Base-by-base conservation (phyloP, 192 early-diverging fungal species). In the Spinellus fusiger region DNA sequence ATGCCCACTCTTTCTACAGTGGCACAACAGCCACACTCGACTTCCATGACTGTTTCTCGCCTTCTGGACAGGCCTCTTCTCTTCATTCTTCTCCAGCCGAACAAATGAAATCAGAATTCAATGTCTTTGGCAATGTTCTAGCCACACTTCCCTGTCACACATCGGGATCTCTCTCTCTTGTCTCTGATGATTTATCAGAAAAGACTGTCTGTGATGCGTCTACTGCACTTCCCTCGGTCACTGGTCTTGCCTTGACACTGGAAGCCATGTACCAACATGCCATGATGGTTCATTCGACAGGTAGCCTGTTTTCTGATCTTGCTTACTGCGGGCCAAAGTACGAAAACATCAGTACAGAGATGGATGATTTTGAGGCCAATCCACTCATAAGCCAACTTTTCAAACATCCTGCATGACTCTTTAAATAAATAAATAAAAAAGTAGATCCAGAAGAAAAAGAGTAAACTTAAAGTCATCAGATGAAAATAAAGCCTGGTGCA, bases 401-500 rank as follows among this genome's bases (percentile, higher is more conserved):
- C 20, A 50, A 61, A 33, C 23, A 38, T 10, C 16, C n/a, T 4
- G 6, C 6, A 47, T 16, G 5, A 47, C 6, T 20, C 6, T 26
- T 25, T 25, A 53, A 53, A 13, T 18, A 25, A 51, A 5, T 12
- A 51, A 25, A 51, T 9, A 37, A 23, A 25, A 25, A 26, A 56
- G 15, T 26, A 35, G 16, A 44, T 13, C 25, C 34, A 35, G 33
- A 56, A 56, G 18, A 54, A 16, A n/a, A 32, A 54, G 16, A 66
- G 87, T 89, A 71, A 88, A 86, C 0, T 88, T 78, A 54, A 75
- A 88, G 16, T 81, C 62, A 32, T 80, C 79, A 28, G 85, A 56
- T 20, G 82, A 78, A 4, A n/a, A 85, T 56, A 1, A 74, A 57
- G 29, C 84, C 78, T 54, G 81, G 75, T 23, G 75, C 71, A 26